These are phyloP conservation scores for Phalaenopsis aphrodite DNA, from an alignment of 106 monocot genomes.

Conservation along the genomic window DNA sequence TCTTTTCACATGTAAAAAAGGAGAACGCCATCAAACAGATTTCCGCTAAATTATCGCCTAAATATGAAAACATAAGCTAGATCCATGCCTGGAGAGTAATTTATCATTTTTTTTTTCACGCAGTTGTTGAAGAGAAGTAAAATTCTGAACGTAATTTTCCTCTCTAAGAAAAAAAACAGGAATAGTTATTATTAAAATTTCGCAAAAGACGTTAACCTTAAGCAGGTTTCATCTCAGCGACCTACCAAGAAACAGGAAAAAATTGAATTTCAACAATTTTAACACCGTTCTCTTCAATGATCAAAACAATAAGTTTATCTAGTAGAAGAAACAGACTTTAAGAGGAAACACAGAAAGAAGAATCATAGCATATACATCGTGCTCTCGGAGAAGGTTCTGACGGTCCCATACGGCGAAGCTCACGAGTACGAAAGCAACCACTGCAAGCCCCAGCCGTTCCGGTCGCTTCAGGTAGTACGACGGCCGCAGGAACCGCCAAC, in stretches of 20 bases:
- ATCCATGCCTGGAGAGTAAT: not conserved
- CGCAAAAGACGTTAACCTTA: not conserved
- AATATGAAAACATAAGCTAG: not conserved
- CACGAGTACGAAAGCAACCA: slow-evolving; percentile 42
- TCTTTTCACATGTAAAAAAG: not conserved
- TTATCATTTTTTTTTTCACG: not conserved
- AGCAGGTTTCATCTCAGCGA: not conserved
- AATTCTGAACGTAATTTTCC: not conserved
- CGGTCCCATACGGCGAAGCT: slow-evolving; percentile 59
- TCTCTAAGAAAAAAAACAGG: not conserved
- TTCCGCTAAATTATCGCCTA: not conserved
- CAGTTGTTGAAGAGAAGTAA: not conserved
- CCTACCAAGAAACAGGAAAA: not conserved
- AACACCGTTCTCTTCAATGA: not conserved
- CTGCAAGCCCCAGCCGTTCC: slow-evolving; percentile 32
- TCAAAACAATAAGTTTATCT: not conserved
- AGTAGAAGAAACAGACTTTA: not conserved
- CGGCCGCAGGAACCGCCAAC: slow-evolving; percentile 40
- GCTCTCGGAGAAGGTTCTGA: slow-evolving; percentile 53
- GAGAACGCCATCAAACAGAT: not conserved
- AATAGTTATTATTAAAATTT: not conserved
- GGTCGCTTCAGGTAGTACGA: slow-evolving; percentile 64
- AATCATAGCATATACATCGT: slow-evolving; percentile 28
- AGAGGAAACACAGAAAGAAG: not conserved
- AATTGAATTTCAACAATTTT: not conserved